These are phyloP conservation scores for Ophiocordyceps camponoti-rufipedis DNA, from an alignment of 2,329 filamentous ascomycete species.

Conservation along the genomic window DNA sequence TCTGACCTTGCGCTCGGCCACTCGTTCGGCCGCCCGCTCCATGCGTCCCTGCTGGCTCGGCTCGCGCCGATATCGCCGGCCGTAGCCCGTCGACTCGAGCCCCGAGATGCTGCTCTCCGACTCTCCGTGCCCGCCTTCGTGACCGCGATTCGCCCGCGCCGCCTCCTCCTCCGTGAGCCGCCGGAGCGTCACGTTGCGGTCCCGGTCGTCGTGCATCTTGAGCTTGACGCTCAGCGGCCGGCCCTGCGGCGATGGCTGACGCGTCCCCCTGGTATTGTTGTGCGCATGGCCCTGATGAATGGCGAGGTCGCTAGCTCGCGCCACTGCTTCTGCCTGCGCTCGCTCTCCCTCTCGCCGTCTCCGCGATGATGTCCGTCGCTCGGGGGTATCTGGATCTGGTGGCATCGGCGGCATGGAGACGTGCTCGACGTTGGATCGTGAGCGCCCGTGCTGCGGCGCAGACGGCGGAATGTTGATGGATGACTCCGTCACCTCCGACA, in stretches of 20 bases:
- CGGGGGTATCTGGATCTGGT: conserved; percentile 22
- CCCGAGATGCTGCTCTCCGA: conserved; percentile 39
- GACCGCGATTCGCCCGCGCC: conserved; percentile 17
- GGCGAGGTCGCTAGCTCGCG: conserved; percentile 27
- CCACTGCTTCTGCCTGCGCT: conserved; percentile 27
- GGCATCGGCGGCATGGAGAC: conserved; percentile 37
- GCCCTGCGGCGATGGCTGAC: conserved; percentile 22
- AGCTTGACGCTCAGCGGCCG: conserved; percentile 38
- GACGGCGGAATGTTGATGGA: conserved; percentile 12
- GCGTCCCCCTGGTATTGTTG: conserved; percentile 13
- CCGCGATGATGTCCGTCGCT: conserved; percentile 25
- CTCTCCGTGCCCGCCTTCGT: conserved; percentile 19
- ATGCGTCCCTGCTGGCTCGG: conserved; percentile 17
- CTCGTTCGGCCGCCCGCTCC: conserved; percentile 22
- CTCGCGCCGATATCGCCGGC: conserved; percentile 33
- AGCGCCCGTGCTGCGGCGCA: conserved; percentile 6
- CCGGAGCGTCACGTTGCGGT: conserved; percentile 42
- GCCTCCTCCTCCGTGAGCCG: conserved; percentile 43
- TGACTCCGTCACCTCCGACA: conserved; percentile 19
- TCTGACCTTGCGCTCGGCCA: conserved; percentile 19
- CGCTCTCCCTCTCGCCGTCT: conserved; percentile 25
- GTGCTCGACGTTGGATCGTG: conserved; percentile 8
- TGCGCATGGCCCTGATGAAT: conserved; percentile 21
- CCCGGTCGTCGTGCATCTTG: conserved; percentile 40
- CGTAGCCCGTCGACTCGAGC: conserved; percentile 29